Evolutionary conservation across 2,329 filamentous ascomycete genomes (phyloP).

Genomic region (Stylonectria norvegica): DNA sequence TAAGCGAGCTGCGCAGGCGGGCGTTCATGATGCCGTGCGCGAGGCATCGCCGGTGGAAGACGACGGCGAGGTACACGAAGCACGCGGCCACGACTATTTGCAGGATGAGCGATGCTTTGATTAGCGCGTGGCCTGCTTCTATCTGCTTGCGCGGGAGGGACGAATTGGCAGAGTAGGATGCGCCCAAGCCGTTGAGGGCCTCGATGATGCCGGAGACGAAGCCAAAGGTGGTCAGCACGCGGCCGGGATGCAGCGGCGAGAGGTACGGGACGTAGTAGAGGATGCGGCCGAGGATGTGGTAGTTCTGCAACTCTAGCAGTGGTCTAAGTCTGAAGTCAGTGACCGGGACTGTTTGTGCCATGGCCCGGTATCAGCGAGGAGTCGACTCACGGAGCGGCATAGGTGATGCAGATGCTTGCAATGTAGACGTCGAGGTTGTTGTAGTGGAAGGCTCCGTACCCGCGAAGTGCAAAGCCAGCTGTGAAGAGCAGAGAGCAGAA

Average conservation of each 20-base stretch:
- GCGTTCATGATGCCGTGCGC: constrained; percentile 33
- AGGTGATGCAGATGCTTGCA: constrained; percentile 33
- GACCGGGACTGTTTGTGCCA: constrained; percentile 2
- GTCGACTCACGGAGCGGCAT: constrained; percentile 32
- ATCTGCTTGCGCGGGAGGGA: constrained; percentile 37
- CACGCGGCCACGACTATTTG: constrained; percentile 50
- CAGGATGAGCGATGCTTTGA: constrained; percentile 51
- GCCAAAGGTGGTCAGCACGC: constrained; percentile 45
- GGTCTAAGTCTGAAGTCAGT: constrained; percentile 37
- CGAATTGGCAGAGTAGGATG: constrained; percentile 45
- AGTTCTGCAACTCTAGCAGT: constrained; percentile 58
- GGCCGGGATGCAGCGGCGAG: constrained; percentile 47
- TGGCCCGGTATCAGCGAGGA: not conserved
- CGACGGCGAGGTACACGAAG: constrained; percentile 46
- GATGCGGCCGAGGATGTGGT: constrained; percentile 57
- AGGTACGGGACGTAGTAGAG: constrained; percentile 57
- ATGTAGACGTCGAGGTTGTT: constrained; percentile 32
- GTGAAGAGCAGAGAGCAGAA: constrained; percentile 54
- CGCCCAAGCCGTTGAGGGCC: constrained; percentile 45
- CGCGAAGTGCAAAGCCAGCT: constrained; percentile 49
- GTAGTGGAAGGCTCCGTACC: constrained; percentile 32
- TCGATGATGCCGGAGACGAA: constrained; percentile 47
- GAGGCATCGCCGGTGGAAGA: constrained; percentile 47
- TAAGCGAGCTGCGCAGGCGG: constrained; percentile 36
- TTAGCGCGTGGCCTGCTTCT: constrained; percentile 41